Evolutionary conservation across 495 filamentous ascomycete species (phyloP).

Genomic region (Podospora bellae-mahoneyi): DNA sequence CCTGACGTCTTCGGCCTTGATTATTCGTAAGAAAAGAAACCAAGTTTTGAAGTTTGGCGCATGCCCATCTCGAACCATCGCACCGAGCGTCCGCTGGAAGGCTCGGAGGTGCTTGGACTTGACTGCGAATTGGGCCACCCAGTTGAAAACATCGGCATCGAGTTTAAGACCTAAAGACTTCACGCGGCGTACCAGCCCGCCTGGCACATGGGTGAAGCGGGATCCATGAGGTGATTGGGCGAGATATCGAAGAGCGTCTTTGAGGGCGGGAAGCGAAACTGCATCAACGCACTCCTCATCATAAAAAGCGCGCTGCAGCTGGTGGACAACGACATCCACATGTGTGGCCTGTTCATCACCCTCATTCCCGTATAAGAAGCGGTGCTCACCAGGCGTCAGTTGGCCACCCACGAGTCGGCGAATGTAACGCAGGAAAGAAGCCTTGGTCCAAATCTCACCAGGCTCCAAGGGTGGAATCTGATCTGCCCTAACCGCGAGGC

Average conservation of each 20-base stretch:
- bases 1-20: slow-evolving; percentile 38
- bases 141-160: slow-evolving; percentile 36
- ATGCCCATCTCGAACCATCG: slow-evolving; percentile 33
- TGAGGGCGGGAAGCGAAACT: slow-evolving; percentile 32
- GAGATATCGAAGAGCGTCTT: slow-evolving; percentile 39
- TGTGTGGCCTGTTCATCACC: not conserved
- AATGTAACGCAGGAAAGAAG: not conserved
- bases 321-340: not conserved
- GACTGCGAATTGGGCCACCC: slow-evolving; percentile 32
- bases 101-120: slow-evolving; percentile 29
- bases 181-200: slow-evolving; percentile 27
- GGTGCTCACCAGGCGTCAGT: not conserved
- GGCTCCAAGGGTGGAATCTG: not conserved
- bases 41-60: slow-evolving; percentile 37
- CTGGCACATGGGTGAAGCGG: slow-evolving; percentile 13
- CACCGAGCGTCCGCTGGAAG: slow-evolving; percentile 32
- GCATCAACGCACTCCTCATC: not conserved
- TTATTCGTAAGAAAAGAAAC: slow-evolving; percentile 39
- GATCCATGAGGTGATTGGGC: slow-evolving; percentile 15
- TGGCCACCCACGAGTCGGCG: not conserved
- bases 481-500: not conserved
- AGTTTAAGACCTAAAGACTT: slow-evolving; percentile 23
- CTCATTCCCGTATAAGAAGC: not conserved
- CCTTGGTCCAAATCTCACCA: not conserved
- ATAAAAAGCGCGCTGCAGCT: not conserved